A percentile compares a stretch with the other conserved stretches of the same genome.
Evolutionary conservation across 768 basidiomycete species (phyloP).

Genomic region (Mycena kentingensis): DNA sequence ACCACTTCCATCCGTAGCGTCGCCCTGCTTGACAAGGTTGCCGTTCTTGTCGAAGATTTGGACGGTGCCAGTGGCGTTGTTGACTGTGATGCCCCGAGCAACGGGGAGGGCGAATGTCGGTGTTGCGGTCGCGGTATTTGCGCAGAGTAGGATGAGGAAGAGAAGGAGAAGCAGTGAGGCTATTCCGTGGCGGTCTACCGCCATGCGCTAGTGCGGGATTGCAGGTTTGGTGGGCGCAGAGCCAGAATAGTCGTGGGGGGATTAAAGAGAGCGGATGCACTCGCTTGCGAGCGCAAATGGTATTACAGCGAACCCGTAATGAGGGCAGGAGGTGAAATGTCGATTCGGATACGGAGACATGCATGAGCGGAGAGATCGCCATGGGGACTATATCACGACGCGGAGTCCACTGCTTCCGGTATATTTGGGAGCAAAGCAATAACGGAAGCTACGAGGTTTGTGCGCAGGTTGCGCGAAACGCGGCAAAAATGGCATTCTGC

Average conservation of each 20-base stretch:
- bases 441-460: background rate
- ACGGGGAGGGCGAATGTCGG: conserved; percentile 8
- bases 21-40: conserved; percentile 51
- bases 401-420: background rate
- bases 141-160: conserved; percentile 1
- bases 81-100: conserved; percentile 19
- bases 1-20: conserved; percentile 63
- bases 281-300: conserved; percentile 2
- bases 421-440: background rate
- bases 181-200: conserved; percentile 9
- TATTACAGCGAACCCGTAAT: background rate
- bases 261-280: background rate
- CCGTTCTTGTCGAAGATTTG: conserved; percentile 47
- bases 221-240: background rate
- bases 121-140: conserved; percentile 6
- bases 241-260: background rate
- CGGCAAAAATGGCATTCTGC: no score
- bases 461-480: background rate
- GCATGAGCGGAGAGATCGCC: background rate
- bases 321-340: background rate
- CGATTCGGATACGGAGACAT: background rate
- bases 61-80: conserved; percentile 41
- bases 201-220: conserved; percentile 12
- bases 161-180: conserved; percentile 17
- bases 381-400: no score